A percentile compares a stretch with the other conserved stretches of the same genome.
Conservation (phyloP, 176 grass and related monocot species). For the Carex parvula region DNA sequence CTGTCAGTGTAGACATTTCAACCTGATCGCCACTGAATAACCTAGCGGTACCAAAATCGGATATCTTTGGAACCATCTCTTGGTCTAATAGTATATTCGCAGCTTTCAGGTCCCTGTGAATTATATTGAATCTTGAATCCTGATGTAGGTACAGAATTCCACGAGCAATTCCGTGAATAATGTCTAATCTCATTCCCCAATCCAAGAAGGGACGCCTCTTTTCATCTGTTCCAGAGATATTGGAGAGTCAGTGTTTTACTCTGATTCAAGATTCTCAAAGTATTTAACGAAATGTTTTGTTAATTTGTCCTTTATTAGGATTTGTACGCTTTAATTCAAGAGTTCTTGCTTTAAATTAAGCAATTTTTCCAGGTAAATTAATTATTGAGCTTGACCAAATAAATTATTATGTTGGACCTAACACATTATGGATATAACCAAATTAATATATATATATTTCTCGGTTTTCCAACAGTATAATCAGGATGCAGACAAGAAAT, state of each 20-base stretch:
- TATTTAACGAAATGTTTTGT: not conserved
- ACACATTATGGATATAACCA: not conserved
- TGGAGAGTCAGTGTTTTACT: not conserved
- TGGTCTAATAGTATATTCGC: conserved; percentile 59
- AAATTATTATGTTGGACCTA: not conserved
- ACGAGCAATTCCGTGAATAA: conserved; percentile 48
- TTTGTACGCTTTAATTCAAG: not conserved
- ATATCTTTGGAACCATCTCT: conserved; percentile 68
- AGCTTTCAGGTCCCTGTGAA: conserved; percentile 52
- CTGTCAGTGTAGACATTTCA: conserved; percentile 33
- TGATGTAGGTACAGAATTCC: conserved; percentile 61
- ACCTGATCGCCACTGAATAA: conserved; percentile 23
- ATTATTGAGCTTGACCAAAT: not conserved
- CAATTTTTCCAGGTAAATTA: not conserved
- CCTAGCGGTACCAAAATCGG: conserved; percentile 52
- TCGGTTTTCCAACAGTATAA: not conserved
- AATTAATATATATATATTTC: not conserved
- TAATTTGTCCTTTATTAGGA: not conserved
- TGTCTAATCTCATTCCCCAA: conserved; percentile 48
- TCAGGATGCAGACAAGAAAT: not conserved
- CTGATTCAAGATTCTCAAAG: not conserved
- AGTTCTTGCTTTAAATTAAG: not conserved
- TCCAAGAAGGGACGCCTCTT: conserved; percentile 11
- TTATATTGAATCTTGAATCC: conserved; percentile 58
- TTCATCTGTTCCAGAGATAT: conserved; percentile 27